Evolutionary conservation across 2,329 filamentous ascomycete genomes (phyloP).

Genomic region (Ramularia endophylla): DNA sequence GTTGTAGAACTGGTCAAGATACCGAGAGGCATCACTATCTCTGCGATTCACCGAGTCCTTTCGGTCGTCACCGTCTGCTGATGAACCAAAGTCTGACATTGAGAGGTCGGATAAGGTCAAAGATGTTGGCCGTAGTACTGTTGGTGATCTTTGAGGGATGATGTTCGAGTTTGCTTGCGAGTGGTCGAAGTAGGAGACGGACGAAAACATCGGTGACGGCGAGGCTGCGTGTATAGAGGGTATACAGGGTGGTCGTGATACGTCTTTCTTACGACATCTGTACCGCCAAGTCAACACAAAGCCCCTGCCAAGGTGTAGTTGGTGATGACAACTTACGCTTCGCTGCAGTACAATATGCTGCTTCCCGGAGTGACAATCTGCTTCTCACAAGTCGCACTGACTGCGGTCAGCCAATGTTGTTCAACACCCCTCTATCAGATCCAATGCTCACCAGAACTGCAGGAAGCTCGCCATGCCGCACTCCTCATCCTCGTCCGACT

Average conservation of each 20-base stretch:
- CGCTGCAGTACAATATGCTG: constrained; percentile 58
- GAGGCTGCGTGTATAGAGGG: constrained; percentile 24
- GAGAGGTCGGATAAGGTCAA: constrained; percentile 39
- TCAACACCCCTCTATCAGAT: background rate
- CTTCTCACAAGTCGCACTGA: constrained; percentile 58
- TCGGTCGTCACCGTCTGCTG: constrained; percentile 1
- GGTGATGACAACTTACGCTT: constrained; percentile 45
- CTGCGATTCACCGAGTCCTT: background rate
- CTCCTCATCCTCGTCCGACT: constrained; percentile 36
- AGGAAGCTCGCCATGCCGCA: constrained; percentile 49
- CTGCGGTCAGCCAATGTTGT: background rate
- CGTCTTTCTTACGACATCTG: constrained; percentile 44
- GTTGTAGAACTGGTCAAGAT: constrained; percentile 38
- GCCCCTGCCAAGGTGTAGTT: constrained; percentile 1
- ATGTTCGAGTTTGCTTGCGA: constrained; percentile 35
- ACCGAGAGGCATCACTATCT: constrained; percentile 37
- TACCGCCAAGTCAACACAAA: constrained; percentile 6
- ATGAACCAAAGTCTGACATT: constrained; percentile 18
- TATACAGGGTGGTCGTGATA: constrained; percentile 16
- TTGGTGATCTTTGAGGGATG: constrained; percentile 43
- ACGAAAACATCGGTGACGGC: constrained; percentile 16
- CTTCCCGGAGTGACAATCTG: constrained; percentile 58
- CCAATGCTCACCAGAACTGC: constrained; percentile 45
- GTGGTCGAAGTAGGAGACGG: constrained; percentile 19
- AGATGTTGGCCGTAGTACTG: constrained; percentile 31